Evolutionary conservation across 2,329 filamentous ascomycete species (phyloP).

Genomic region (Xylaria sp.): DNA sequence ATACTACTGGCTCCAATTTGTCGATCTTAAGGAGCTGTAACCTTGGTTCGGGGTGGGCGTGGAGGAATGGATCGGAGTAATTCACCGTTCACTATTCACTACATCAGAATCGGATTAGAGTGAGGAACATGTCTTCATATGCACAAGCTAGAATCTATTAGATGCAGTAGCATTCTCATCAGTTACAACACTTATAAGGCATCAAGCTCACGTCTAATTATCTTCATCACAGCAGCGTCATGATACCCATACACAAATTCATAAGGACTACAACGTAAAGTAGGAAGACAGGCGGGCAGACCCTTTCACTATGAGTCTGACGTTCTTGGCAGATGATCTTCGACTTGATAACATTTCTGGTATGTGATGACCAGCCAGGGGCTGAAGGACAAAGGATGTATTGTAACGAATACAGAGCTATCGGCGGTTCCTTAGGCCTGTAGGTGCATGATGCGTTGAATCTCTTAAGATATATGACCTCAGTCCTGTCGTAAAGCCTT

Average conservation of each 20-base stretch:
- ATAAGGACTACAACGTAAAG: neutral
- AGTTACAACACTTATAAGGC: neutral
- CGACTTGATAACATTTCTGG: neutral
- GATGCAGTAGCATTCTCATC: neutral
- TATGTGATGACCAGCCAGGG: neutral
- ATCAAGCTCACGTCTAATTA: neutral
- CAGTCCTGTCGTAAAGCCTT: neutral
- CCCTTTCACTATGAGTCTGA: conserved; percentile 4
- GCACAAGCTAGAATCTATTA: neutral
- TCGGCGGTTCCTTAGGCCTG: neutral
- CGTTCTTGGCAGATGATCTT: neutral
- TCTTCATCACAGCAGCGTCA: neutral
- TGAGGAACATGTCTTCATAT: neutral
- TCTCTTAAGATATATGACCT: neutral
- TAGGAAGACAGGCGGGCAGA: conserved; percentile 4
- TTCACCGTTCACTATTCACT: neutral
- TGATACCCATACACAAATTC: neutral
- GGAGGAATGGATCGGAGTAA: neutral
- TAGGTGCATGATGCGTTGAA: neutral
- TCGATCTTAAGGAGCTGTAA: neutral
- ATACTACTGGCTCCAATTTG: neutral
- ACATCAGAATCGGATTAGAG: neutral
- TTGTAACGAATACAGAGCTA: neutral
- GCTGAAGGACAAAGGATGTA: neutral
- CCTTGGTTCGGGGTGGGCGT: neutral